phyloP scores from a whole-genome alignment of 345 rosid species.

The Lepidium africanum region DNA sequence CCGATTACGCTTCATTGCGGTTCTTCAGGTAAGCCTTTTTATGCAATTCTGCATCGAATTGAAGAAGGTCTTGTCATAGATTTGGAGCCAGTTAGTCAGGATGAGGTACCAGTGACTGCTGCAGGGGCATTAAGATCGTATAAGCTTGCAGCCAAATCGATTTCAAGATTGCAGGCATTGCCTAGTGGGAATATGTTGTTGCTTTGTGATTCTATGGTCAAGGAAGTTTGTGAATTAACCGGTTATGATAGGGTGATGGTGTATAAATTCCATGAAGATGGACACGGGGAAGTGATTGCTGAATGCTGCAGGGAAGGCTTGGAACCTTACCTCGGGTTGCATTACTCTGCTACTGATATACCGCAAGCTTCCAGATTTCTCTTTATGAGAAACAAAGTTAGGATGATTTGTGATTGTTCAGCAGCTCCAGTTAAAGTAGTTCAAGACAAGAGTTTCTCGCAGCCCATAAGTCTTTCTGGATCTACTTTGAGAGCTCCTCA shows the following conservation, averaged over 20 bases:
- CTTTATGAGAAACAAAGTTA: slow-evolving; percentile 74
- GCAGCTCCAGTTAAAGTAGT: slow-evolving; percentile 54
- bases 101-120: slow-evolving; percentile 71
- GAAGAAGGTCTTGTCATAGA: slow-evolving; percentile 72
- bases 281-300: slow-evolving; percentile 87
- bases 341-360: slow-evolving; percentile 84
- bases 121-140: slow-evolving; percentile 82
- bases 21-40: slow-evolving; percentile 66
- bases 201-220: slow-evolving; percentile 59
- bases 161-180: slow-evolving; percentile 72
- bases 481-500: slow-evolving; percentile 82
- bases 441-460: slow-evolving; percentile 53
- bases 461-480: slow-evolving; percentile 70
- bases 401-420: slow-evolving; percentile 79
- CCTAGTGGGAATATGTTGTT: slow-evolving; percentile 49
- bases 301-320: slow-evolving; percentile 42
- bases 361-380: slow-evolving; percentile 86
- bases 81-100: slow-evolving; percentile 75
- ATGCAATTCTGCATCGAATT: slow-evolving; percentile 68
- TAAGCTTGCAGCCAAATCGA: slow-evolving; percentile 77
- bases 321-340: slow-evolving; percentile 76
- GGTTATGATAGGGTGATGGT: slow-evolving; percentile 89
- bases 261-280: slow-evolving; percentile 82
- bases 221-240: slow-evolving; percentile 68
- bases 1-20: slow-evolving; percentile 64